Base-by-base conservation (phyloP, 23 red algal genomes). In the Gracilaria vermiculophylla region DNA sequence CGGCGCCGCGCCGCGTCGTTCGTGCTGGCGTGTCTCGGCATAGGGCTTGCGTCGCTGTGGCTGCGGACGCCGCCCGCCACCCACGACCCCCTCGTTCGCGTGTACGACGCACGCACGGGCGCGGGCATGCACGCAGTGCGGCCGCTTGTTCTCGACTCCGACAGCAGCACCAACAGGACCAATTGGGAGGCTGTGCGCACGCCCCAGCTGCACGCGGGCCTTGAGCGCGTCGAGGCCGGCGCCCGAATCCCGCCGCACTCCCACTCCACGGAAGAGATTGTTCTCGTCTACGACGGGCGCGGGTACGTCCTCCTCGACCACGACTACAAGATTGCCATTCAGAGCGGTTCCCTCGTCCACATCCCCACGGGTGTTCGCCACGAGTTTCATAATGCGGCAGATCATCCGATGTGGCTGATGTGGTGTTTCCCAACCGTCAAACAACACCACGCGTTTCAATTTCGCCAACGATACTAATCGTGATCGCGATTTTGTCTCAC, bases 161-260 rank as follows among this genome's bases (percentile, higher is more conserved):
- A 83, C 9, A 41, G 50, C 24, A 62, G 47, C 29, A 83, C 79
- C 4, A 83, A 83, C 42, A 41, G 79, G 44, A 83, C 79, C 1
- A 83, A 42, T 28, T 83, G 79, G 79, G 79, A 83, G 56, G 53
- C 43, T 11, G 79, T 83, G 2, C 29, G 16, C 2, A 40, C 79
- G 4, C 0, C 19, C 1, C 27, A 62, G 36, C 35, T 83, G 9
- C 79, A 83, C n/a, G 79, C 79, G 17, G 79, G 79, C 6, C 56
- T 83, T 40, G 57, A 83, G 37, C 79, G 79, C 57, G 29, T 83
- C 36, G 79, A 83, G 29, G 33, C 45, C 29, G 79, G 57, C 19
- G 53, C 55, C 40, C 69, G 79, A 58, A 67, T 83, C n/a, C 79
- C 79, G 3, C 61, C 79, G 3, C 79, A 83, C 50, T 83, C 79